Evolutionary conservation across 768 basidiomycete genomes (phyloP), one percentile per base, ranked within the genome.

Genomic region (Leccinum boreale): DNA sequence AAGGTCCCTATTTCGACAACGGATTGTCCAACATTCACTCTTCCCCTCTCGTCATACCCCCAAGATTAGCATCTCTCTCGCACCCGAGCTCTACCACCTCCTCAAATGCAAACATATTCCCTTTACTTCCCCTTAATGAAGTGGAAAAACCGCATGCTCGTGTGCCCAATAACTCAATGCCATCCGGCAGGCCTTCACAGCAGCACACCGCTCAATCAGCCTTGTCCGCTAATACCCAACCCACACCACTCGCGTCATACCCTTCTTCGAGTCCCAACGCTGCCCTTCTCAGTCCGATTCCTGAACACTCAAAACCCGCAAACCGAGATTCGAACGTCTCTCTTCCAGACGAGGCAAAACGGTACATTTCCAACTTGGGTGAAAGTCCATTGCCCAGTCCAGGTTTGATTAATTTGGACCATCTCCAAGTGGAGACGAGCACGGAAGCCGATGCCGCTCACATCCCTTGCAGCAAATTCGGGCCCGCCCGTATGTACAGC

Each of bases 261-360:
- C 53, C 56, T 49, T 64, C 70, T 48, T 68, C 72, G 48, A 52
- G 56, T 29, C 56, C 55, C 19, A 39, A 29, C 48, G 56, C 62
- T 15, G 54, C 50, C 31, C 58, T 61, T 31, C 67, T 65, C 42
- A 68, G 56, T 49, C 69, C 62, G 36, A 69, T 63, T 44, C 61
- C 68, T 19, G 71, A 77, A 66, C 66, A 67, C 59, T 70, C 72
- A 21, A 69, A 70, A n/a, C 68, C 74, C 5, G 62, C 77, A 17
- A 81, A 82, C n/a, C 81, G 86, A 55, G 86, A 86, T 52, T 90
- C 88, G 9, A 80, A 81, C 23, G 81, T 87, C 51, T 83, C 86
- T 33, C 77, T 91, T 36, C 87, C 90, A 1, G 89, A 91, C 55
- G 91, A 92, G 69, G 86, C 90, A 15, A 83, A 78, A 61, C 84